Conservation (phyloP, 2,329 filamentous ascomycete genomes). For the Ophiostoma sp. region DNA sequence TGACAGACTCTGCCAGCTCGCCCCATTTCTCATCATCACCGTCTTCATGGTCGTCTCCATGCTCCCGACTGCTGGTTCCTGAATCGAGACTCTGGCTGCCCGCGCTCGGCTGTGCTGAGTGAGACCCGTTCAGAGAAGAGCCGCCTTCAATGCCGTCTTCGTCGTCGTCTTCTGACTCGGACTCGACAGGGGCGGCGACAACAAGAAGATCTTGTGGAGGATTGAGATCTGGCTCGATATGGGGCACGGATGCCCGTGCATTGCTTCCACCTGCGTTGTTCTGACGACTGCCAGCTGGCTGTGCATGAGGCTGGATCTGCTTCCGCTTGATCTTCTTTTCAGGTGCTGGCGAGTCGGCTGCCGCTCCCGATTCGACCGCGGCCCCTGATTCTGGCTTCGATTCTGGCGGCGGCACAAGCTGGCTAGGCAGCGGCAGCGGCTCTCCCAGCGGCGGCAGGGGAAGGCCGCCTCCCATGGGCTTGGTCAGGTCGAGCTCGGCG, state of each 20-base stretch:
- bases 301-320: constrained; percentile 12
- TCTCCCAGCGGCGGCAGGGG: constrained; percentile 76
- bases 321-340: constrained; percentile 18
- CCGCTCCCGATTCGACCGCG: background rate
- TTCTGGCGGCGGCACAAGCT: background rate
- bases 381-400: background rate
- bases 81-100: background rate
- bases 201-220: constrained; percentile 23
- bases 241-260: background rate
- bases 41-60: constrained; percentile 7
- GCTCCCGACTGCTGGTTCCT: background rate
- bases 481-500: constrained; percentile 42
- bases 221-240: background rate
- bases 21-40: constrained; percentile 21
- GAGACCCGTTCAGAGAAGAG: background rate
- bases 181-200: constrained; percentile 25
- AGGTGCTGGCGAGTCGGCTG: background rate
- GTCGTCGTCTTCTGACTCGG: constrained; percentile 22
- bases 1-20: constrained; percentile 21
- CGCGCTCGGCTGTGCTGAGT: background rate
- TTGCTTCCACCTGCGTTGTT: background rate
- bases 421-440: constrained; percentile 54
- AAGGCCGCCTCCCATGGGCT: constrained; percentile 77
- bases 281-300: background rate
- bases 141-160: background rate